Evolutionary conservation across 2,329 filamentous ascomycete species (phyloP).

Genomic region (Parascedosporium putredinis): DNA sequence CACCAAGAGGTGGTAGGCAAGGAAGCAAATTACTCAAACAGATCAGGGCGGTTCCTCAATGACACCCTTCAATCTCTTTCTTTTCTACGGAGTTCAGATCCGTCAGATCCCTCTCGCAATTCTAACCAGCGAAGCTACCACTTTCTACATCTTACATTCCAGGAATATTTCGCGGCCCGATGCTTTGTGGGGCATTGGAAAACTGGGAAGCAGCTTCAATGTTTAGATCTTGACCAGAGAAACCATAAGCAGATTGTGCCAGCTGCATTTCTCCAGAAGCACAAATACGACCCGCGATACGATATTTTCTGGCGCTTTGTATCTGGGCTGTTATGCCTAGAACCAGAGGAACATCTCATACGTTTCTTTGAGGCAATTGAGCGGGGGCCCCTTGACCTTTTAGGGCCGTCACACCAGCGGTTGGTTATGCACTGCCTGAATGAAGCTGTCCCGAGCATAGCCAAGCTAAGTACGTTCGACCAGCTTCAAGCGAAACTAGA

Average conservation of each 20-base stretch:
- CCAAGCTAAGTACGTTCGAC: background rate
- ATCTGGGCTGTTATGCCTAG: conserved; percentile 22
- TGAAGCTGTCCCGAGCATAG: conserved; percentile 15
- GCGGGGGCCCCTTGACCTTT: conserved; percentile 22
- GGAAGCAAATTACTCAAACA: conserved; percentile 10
- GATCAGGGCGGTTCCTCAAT: conserved; percentile 8
- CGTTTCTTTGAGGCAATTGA: conserved; percentile 22
- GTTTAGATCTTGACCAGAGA: conserved; percentile 8
- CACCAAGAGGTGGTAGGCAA: conserved; percentile 15
- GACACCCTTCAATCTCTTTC: conserved; percentile 19
- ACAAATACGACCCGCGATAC: conserved; percentile 29
- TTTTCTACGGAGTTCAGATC: conserved; percentile 25
- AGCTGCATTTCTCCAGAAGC: conserved; percentile 18
- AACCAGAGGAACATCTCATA: conserved; percentile 3
- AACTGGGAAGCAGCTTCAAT: conserved; percentile 12
- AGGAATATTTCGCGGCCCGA: conserved; percentile 30
- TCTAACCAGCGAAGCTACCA: conserved; percentile 19
- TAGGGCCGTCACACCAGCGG: conserved; percentile 26
- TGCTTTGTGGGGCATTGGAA: conserved; percentile 26
- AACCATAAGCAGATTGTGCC: conserved; percentile 7
- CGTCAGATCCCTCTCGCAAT: conserved; percentile 17
- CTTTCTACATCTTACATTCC: conserved; percentile 31
- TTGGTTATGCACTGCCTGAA: conserved; percentile 27
- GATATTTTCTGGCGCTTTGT: conserved; percentile 32
- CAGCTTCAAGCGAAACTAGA: conserved; percentile 11